Base-by-base conservation (phyloP, 441 rosid species). In the Arabidopsis hybrid region DNA sequence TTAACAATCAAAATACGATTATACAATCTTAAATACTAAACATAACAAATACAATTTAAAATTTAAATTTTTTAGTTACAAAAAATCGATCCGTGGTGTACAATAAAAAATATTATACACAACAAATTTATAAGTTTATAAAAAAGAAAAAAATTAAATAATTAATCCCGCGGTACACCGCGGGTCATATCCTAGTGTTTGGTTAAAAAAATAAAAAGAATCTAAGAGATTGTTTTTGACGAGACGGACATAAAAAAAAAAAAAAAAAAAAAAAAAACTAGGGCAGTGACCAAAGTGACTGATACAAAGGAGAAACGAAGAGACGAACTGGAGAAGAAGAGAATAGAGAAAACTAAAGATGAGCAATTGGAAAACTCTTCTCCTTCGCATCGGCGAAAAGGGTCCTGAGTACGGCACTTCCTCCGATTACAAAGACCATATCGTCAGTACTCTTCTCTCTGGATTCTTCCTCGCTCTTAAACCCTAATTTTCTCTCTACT, bases 321-420 rank as follows among this genome's bases (percentile, higher is more conserved):
- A n/a, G 46, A 18, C 2, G 21, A 31, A 31, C 38, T 39, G 62
- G 21, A 21, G 36, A 60, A 29, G 26, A 60, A 43, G 42, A 46
- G 62, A 13, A 63, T 1, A 10, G n/a, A 6, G 9, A 26, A 51
- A 18, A 29, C 43, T 65, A 51, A 72, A 11, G 53, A 90, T 88
- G 97, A 87, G 89, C 79, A 88, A 92, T 81, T 90, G 98, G 97
- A 84, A 84, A 86, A 87, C 74, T 71, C 93, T 93, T 72, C 90
- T 95, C 76, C 92, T 91, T 35, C 97, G 97, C 77, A 88, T 93
- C 71, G 97, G 99, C 60, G 98, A 95, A 81, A 91, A 90, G 66
- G 86, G 89, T 65, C 83, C 94, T 16, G 99, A 95, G 69, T 93
- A 93, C 71, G 88, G 87, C 76, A 75, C 83, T 75, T 84, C 84